Base-by-base conservation (phyloP, 331 rosid genomes). In the Erythrophleum ivorense region DNA sequence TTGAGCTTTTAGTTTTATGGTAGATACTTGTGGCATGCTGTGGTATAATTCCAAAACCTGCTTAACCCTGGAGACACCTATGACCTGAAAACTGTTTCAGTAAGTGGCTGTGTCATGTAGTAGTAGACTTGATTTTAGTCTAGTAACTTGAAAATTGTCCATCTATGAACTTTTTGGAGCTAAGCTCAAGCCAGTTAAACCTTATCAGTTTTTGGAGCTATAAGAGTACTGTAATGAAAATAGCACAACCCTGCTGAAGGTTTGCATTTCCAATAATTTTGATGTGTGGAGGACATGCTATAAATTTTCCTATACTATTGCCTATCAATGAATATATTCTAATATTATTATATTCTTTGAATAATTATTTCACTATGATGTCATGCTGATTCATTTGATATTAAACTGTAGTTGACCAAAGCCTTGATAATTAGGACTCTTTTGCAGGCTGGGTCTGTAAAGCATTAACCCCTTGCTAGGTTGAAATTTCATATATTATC, bases 361-460 rank as follows among this genome's bases (percentile, higher is more conserved):
- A 48, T 16, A 48, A 48, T 46, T 71, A 48, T 71, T 46, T 24
- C 34, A 24, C 21, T 0, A 45, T 69, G 29, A 45, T 43, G 74
- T 46, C 52, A 18, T 69, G 74, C 74, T 45, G 38, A 19, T 45
- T 15, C 36, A 18, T 67, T 41, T 67, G 52, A 67, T n/a, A n/a
- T 10, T 36, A 66, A 66, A 38, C 19, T 41, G 13, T 24, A 2
- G 40, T 36, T 66, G 50, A 66, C 71, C 45, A 38, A 38, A 1
- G 71, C 10, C 7, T 38, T 18, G 31, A 16, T 15, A 67, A 13
- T 41, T 46, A 55, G 36, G 71, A 58, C 78, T 38, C 16, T 36
- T 74, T n/a, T 81, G 60, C 36, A 18, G 77, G 64, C 81, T 48
- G n/a, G 46, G 46, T 33, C 10, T 2, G 34, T 21, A 21, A 29